Base-by-base conservation (phyloP, 768 basidiomycete species). In the Dioszegia hungarica region DNA sequence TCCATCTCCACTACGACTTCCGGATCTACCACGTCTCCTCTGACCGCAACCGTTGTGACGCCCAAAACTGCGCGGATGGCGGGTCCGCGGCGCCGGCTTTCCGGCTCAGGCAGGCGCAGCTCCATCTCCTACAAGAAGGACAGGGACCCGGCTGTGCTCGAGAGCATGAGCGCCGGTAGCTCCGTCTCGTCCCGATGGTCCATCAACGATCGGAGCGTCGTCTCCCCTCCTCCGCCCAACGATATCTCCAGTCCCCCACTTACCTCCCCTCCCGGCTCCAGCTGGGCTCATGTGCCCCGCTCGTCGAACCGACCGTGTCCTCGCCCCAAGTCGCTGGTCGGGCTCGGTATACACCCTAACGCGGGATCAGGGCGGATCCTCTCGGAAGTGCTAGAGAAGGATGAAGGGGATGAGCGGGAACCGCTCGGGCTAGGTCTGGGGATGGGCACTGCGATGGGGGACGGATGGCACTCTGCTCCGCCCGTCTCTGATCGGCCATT, bases 61-160 rank as follows among this genome's bases (percentile, higher is more conserved):
- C 68, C 66, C 5, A 59, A 54, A 24, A 61, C 49, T 40, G 61
- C 64, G 1, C 37, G 44, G 3, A 25, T 57, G 5, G 22, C 49
- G 1, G 45, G 34, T 5, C 22, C 57, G 12, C 56, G 60, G 12
- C 56, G 56, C 6, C 40, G 61, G 29, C 36, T 52, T 24, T 54
- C 57, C 4, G 57, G 53, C 20, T 56, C 59, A n/a, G 60, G 62
- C 5, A 59, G 61, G 10, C 34, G 64, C 11, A 66, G 64, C 25
- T 68, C 67, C 2, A 72, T 72, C 25, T 64, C 62, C 10, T 72
- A 72, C 44, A 66, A 60, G 54, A 72, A 65, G 41, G 66, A 68
- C 38, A 59, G 47, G 19, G 50, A 41, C 36, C 54, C 63, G 14
- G 29, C 9, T 3, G 31, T 20, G 29, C 14, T 36, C 20, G 28